A percentile compares a stretch with the other conserved stretches of the same genome.
Conservation (phyloP, 108 stramenopile genomes). For the Discostella stelligeroides region DNA sequence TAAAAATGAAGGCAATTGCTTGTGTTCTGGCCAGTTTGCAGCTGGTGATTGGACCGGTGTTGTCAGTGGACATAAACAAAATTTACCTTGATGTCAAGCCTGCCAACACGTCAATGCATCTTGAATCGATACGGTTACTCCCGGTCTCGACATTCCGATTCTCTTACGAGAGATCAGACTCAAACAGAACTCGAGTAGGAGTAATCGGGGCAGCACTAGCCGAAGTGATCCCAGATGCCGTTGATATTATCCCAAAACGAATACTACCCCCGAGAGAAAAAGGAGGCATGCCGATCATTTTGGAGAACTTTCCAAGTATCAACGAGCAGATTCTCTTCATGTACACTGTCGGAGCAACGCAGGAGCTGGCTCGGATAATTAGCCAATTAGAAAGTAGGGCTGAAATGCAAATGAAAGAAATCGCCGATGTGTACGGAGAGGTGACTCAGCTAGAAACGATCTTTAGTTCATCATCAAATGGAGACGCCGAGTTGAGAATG, state of each 20-base stretch:
- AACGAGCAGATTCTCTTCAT: constrained; percentile 69
- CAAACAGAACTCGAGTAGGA: constrained; percentile 40
- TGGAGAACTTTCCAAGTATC: constrained; percentile 61
- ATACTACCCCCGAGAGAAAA: constrained; percentile 51
- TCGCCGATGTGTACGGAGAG: constrained; percentile 41
- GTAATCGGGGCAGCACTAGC: constrained; percentile 38
- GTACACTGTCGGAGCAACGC: constrained; percentile 71
- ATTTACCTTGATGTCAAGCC: constrained; percentile 48
- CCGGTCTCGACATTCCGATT: constrained; percentile 41
- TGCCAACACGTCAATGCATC: constrained; percentile 31
- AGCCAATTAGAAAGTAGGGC: constrained; percentile 38
- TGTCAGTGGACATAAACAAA: constrained; percentile 9
- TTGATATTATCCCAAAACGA: constrained; percentile 51
- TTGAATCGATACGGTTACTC: constrained; percentile 36
- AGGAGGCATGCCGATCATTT: constrained; percentile 43
- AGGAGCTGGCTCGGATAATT: constrained; percentile 56
- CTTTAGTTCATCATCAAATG: constrained; percentile 37
- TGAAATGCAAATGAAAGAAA: constrained; percentile 40
- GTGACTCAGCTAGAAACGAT: constrained; percentile 43
- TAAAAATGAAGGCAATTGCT: not conserved
- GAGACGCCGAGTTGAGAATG: constrained; percentile 53
- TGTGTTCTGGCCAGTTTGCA: not conserved
- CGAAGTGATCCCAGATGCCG: constrained; percentile 51
- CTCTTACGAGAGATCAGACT: constrained; percentile 25
- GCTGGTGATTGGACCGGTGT: not conserved